Evolutionary conservation across 2,329 filamentous ascomycete species (phyloP).

Genomic region (Pseudogymnoascus pannorum): DNA sequence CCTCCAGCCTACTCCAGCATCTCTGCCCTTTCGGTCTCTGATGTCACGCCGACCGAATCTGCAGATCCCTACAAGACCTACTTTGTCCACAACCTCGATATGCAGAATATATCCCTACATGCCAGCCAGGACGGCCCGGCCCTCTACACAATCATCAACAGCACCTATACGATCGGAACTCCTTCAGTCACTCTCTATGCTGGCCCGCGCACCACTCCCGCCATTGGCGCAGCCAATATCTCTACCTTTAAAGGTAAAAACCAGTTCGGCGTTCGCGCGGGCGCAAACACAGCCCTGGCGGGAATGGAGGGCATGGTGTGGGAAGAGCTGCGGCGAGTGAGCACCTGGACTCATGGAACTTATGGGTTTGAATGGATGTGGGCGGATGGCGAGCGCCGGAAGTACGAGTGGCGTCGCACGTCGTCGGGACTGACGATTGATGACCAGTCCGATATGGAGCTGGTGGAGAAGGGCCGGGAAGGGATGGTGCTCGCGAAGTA

Average conservation of each 20-base stretch:
- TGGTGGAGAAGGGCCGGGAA: slow-evolving; percentile 13
- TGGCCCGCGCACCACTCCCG: not conserved
- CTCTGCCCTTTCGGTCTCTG: not conserved
- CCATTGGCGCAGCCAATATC: not conserved
- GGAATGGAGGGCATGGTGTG: not conserved
- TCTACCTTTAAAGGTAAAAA: not conserved
- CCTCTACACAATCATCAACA: slow-evolving; percentile 2
- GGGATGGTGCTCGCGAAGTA: not conserved
- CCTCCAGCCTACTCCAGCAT: not conserved
- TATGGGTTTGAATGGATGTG: slow-evolving; percentile 13
- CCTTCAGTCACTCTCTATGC: not conserved
- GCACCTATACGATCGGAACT: not conserved
- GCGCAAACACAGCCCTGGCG: not conserved
- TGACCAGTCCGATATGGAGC: slow-evolving; percentile 16
- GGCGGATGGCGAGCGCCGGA: slow-evolving; percentile 11
- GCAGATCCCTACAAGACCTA: not conserved
- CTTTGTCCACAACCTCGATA: not conserved
- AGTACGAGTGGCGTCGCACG: slow-evolving; percentile 13
- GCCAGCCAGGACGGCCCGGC: not conserved
- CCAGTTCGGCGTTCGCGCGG: not conserved
- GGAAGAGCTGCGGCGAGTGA: slow-evolving; percentile 10
- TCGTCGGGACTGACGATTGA: slow-evolving; percentile 1
- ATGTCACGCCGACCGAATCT: not conserved
- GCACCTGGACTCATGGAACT: slow-evolving; percentile 12
- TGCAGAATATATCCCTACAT: not conserved